A percentile compares a stretch with the other conserved stretches of the same genome.
These are phyloP conservation scores for Cladophialophora carrionii DNA, from an alignment of 2,329 filamentous ascomycete genomes.

Conservation along the genomic window DNA sequence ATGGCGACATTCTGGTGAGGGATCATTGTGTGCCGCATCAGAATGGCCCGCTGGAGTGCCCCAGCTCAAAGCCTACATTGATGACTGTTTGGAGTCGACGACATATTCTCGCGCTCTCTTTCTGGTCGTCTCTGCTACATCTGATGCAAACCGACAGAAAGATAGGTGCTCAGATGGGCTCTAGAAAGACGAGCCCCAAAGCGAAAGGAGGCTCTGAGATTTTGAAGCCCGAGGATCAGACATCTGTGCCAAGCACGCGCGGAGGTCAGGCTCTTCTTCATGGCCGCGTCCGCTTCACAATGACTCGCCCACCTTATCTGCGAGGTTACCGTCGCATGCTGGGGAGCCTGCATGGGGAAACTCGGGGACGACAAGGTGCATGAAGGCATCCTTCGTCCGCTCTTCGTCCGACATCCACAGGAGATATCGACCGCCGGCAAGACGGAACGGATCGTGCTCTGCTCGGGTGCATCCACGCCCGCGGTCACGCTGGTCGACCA, in stretches of 20 bases:
- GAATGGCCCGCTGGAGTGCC: background rate
- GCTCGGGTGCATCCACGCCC: slow-evolving; percentile 1
- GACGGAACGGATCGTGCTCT: slow-evolving; percentile 6
- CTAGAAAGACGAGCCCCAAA: background rate
- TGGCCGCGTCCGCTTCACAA: background rate
- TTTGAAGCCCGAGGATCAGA: background rate
- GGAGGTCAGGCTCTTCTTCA: background rate
- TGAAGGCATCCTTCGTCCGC: background rate
- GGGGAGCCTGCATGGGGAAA: background rate
- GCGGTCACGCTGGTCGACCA: background rate
- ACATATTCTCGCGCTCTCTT: background rate
- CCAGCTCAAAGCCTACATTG: background rate
- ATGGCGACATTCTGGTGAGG: background rate
- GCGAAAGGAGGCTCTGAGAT: background rate
- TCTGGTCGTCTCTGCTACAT: background rate
- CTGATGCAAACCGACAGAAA: background rate
- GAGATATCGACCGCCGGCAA: background rate
- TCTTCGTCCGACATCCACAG: background rate
- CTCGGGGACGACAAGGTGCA: background rate
- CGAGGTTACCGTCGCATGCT: background rate
- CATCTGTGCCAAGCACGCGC: background rate
- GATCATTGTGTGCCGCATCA: background rate
- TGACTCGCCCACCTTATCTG: background rate
- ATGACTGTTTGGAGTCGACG: background rate
- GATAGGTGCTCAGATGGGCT: background rate